These are phyloP conservation scores for California macrophylla DNA, from an alignment of 441 rosid genomes.

Conservation along the genomic window DNA sequence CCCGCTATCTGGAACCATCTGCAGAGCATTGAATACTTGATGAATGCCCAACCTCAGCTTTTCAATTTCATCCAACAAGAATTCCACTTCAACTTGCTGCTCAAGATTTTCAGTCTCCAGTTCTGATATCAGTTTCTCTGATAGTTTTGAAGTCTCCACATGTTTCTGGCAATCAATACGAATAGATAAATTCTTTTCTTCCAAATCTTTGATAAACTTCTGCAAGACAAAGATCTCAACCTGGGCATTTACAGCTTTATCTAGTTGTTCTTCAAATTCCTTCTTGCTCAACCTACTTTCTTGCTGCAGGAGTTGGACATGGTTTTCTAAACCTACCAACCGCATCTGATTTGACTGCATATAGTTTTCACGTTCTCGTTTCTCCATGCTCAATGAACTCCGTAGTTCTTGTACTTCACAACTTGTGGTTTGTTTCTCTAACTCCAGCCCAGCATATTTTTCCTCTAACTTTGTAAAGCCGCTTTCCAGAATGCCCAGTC, in stretches of 20 bases:
- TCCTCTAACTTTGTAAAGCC: constrained; percentile 49
- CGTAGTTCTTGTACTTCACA: constrained; percentile 49
- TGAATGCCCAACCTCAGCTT: constrained; percentile 41
- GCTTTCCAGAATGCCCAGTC: constrained; percentile 52
- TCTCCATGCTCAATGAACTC: constrained; percentile 50
- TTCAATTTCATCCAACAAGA: constrained; percentile 59
- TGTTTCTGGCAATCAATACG: constrained; percentile 53
- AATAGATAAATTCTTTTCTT: constrained; percentile 47
- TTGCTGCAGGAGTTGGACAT: constrained; percentile 54
- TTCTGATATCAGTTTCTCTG: constrained; percentile 46
- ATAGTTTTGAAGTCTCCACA: constrained; percentile 45
- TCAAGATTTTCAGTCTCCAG: constrained; percentile 65
- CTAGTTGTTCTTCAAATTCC: constrained; percentile 67
- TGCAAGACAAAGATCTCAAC: constrained; percentile 57
- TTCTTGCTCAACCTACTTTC: constrained; percentile 60
- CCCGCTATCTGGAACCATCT: constrained; percentile 32
- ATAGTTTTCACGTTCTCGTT: constrained; percentile 46
- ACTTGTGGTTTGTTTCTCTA: constrained; percentile 36
- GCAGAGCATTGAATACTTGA: constrained; percentile 49
- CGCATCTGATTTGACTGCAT: constrained; percentile 53
- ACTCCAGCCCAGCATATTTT: constrained; percentile 36
- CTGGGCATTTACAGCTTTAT: constrained; percentile 57
- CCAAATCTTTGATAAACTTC: constrained; percentile 54
- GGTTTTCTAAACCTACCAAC: constrained; percentile 57
- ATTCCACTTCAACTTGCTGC: constrained; percentile 64